Evolutionary conservation across 768 basidiomycete genomes (phyloP), one percentile per base, ranked within the genome.

Genomic region (Strobilomyces echinocephalus): DNA sequence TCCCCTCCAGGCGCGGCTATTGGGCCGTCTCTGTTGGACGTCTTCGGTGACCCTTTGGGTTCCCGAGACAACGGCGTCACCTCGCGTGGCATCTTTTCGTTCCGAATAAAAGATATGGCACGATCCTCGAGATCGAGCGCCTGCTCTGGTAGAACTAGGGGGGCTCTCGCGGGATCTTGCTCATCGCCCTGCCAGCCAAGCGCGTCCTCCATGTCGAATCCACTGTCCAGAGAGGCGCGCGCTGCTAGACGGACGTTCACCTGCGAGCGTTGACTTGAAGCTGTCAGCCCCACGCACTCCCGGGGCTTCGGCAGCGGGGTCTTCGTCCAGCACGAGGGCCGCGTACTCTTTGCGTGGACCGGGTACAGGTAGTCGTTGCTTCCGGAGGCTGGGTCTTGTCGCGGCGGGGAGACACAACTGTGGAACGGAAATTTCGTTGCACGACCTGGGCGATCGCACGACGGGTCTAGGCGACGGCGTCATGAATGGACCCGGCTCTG

Each of bases 401-500:
- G 28, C 7, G 50, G 45, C 1, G 55, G 33, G 10, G 58, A 50
- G 11, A 55, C 16, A 21, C 34, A 50, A 55, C 38, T 50, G 45
- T 15, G 60, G 43, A 5, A 56, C 9, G 34, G 53, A 43, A 30
- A 20, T 16, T 8, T 52, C 47, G 16, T 20, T 44, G 24, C 46
- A 26, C 7, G 30, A 36, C 21, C 11, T 12, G 30, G 53, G 35
- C n/a, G 56, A 54, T 43, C 41, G 38, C 11, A 18, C 34, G 24
- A 34, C 14, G 33, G 15, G 15, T 14, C 41, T 26, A 7, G 42
- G 15, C 11, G 52, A 46, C 30, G 57, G 35, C 30, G 15, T 39
- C 20, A 52, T 18, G 50, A 70, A 70, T 2, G 66, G 68, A 21
- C 68, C 66, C 5, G 59, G 57, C 18, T 52, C 58, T 21, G 52